Conservation (phyloP, 768 basidiomycete species). For the Royoungia palumana region DNA sequence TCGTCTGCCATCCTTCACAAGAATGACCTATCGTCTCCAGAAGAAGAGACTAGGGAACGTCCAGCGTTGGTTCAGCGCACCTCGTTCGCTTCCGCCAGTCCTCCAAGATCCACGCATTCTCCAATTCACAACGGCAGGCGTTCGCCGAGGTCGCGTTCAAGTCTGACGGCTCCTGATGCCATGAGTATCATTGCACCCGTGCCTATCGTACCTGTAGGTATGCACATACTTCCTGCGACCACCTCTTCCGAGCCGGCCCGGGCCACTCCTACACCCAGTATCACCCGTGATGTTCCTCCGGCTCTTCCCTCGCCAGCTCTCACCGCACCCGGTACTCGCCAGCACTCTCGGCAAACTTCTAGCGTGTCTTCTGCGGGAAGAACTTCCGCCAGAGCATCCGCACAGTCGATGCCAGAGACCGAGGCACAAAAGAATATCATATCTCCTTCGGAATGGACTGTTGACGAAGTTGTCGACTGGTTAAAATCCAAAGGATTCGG, state of each 20-base stretch:
- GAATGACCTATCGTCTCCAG: conserved; percentile 7
- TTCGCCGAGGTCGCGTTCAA: conserved; percentile 23
- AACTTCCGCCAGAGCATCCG: conserved; percentile 22
- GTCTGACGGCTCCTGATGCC: conserved; percentile 27
- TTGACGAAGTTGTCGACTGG: conserved; percentile 92
- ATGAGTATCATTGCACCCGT: conserved; percentile 22
- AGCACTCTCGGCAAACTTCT: conserved; percentile 32
- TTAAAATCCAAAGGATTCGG: conserved; percentile 82
- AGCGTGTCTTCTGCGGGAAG: conserved; percentile 34
- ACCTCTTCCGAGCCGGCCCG: conserved; percentile 24
- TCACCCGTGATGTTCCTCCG: conserved; percentile 26
- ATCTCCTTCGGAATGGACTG: conserved; percentile 73
- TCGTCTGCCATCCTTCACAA: conserved; percentile 36
- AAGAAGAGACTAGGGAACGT: conserved; percentile 11
- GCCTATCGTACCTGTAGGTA: conserved; percentile 20
- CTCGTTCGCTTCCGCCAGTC: conserved; percentile 12
- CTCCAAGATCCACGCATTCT: conserved; percentile 20
- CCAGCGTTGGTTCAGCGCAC: conserved; percentile 17
- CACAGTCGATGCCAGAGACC: conserved; percentile 17
- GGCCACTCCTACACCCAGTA: conserved; percentile 23
- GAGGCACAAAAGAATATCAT: conserved; percentile 31
- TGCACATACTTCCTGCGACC: conserved; percentile 19
- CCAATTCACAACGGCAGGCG: conserved; percentile 13
- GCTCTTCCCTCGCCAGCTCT: conserved; percentile 31
- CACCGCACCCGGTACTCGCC: conserved; percentile 20